Percentiles rank a stretch among this genome's conserved stretches.
Evolutionary conservation across 2,329 filamentous ascomycete genomes (phyloP).

Genomic region (Apiospora rasikravindrae): DNA sequence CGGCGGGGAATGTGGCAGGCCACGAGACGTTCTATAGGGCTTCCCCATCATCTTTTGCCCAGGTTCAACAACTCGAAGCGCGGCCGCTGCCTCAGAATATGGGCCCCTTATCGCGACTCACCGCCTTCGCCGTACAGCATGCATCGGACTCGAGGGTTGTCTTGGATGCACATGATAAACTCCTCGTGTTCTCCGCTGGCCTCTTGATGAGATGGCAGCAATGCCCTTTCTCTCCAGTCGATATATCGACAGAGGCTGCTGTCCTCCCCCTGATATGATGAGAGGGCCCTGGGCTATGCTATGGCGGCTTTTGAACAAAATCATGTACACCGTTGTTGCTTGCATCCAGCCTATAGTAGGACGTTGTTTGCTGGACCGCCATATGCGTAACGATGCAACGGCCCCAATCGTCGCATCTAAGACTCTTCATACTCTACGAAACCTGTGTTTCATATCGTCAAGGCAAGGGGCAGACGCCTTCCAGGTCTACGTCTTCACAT

Average conservation of each 20-base stretch:
- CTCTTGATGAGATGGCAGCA: constrained; percentile 75
- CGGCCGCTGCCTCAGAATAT: constrained; percentile 69
- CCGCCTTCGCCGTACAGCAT: constrained; percentile 67
- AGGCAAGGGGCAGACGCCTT: constrained; percentile 75
- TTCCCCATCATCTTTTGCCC: constrained; percentile 63
- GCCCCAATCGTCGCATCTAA: constrained; percentile 73
- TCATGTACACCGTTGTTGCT: constrained; percentile 77
- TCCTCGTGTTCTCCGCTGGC: constrained; percentile 70
- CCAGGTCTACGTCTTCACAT: constrained; percentile 84
- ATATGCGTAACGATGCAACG: constrained; percentile 47
- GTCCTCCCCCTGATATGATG: constrained; percentile 70
- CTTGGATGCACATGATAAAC: constrained; percentile 60
- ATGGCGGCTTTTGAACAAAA: constrained; percentile 76
- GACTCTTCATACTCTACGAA: constrained; percentile 74
- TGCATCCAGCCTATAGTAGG: constrained; percentile 76
- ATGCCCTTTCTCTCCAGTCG: constrained; percentile 75
- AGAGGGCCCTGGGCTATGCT: constrained; percentile 71
- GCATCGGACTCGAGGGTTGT: constrained; percentile 51
- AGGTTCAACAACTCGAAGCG: constrained; percentile 62
- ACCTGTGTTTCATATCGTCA: constrained; percentile 81
- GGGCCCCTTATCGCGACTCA: constrained; percentile 69
- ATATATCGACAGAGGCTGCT: constrained; percentile 67
- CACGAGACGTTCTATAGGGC: constrained; percentile 69
- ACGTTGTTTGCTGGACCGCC: constrained; percentile 60
- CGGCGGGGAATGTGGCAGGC: constrained; percentile 66